Evolutionary conservation across 73 alveolate genomes (phyloP).

Genomic region (Stentor coeruleus): DNA sequence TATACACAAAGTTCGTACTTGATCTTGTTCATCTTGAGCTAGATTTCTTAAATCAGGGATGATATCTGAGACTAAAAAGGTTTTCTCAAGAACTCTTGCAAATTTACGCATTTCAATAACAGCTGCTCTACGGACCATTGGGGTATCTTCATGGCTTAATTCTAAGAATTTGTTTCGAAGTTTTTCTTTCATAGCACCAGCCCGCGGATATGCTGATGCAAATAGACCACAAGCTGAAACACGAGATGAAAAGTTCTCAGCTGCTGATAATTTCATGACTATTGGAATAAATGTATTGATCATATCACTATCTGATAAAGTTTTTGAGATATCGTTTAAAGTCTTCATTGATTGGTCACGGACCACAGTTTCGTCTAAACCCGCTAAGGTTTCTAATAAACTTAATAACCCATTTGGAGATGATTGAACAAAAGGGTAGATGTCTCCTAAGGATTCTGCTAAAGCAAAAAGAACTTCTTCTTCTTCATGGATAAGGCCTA

Average conservation of each 20-base stretch:
- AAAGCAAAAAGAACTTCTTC: constrained; percentile 97
- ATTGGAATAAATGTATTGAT: neutral
- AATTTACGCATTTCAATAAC: constrained; percentile 90
- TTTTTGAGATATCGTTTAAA: constrained; percentile 54
- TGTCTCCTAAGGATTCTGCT: constrained; percentile 84
- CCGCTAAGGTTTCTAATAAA: constrained; percentile 53
- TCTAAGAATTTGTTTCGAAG: constrained; percentile 88
- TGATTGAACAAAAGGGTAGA: constrained; percentile 27
- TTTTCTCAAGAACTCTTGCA: constrained; percentile 84
- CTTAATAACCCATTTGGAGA: constrained; percentile 36
- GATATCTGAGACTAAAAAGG: constrained; percentile 80
- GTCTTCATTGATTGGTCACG: constrained; percentile 78
- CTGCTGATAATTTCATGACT: neutral
- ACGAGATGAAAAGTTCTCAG: constrained; percentile 85
- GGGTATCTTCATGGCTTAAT: constrained; percentile 96
- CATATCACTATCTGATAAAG: constrained; percentile 63
- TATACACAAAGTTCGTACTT: constrained; percentile 87
- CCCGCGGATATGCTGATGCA: constrained; percentile 85
- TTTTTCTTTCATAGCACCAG: constrained; percentile 91
- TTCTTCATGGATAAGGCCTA: constrained; percentile 61
- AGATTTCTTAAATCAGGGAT: constrained; percentile 85
- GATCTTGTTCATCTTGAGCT: constrained; percentile 90
- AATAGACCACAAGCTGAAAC: constrained; percentile 92
- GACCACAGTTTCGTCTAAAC: constrained; percentile 69
- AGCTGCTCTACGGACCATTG: constrained; percentile 96